Evolutionary conservation across 495 filamentous ascomycete species (phyloP), one percentile per base, ranked within the genome.

Genomic region (Cercophora scortea): DNA sequence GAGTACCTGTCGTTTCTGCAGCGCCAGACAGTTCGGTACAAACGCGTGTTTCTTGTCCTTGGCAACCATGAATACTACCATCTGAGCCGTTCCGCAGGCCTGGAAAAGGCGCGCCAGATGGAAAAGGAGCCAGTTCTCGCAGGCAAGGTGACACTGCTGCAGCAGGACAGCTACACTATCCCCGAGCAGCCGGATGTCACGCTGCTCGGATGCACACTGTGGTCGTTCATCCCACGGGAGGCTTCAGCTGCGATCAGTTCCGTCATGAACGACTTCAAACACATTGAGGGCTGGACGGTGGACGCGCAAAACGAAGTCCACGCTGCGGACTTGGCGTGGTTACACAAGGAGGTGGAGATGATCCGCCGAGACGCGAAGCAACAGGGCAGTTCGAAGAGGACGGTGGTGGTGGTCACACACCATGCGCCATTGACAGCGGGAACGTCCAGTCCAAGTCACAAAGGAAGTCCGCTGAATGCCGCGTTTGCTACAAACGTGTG

Each of bases 1-100:
- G 56, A 60, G 5, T 83, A 79, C 59, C 70, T 67, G n/a, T 35
- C 54, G 25, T 82, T 84, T 55, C 58, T 84, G 38, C 56, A 70
- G 35, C 61, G 59, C 1, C 75, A 83, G 39, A 69, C 67, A 5
- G 50, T 66, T 8, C 60, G 54, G 1, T 83, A 76, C 57, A 50
- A 70, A 18, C 52, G 64, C 1, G 71, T 82, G 0, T 82, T 78
- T 54, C 66, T 82, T 1, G 66, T 82, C 0, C 71, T 79, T 9
- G 82, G 81, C 0, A 82, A 81, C 51, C 79, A 83, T 53, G 79
- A 83, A 55, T 82, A 83, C 65, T 80, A 80, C 58, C 70, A 72
- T 39, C 49, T 64, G 1, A 59, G 63, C 8, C 69, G 68, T 38
- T 49, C 52, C 3, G 55, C 61, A 12, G 77, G 67, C 8, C 51